Base-by-base conservation (phyloP, 2,329 filamentous ascomycete genomes). In the Paramyrothecium roridum region DNA sequence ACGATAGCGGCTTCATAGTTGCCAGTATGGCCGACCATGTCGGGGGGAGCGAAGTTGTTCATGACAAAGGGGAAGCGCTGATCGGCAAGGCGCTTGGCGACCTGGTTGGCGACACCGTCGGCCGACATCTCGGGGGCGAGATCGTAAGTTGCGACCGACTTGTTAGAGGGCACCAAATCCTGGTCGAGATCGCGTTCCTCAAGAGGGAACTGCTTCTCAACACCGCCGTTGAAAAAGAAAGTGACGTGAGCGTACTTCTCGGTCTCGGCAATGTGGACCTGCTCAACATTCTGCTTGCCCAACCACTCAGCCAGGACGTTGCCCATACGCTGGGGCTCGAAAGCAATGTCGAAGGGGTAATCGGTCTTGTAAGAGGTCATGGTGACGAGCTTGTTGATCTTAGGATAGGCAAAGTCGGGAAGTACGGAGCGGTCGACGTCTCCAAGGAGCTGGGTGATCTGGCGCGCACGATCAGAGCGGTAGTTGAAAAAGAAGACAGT, bases 401-500 rank as follows among this genome's bases (percentile, higher is more conserved):
- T 91, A 65, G 95, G 95, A 80, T 93, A 98, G 49, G 90, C 82
- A 81, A 98, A 96, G 74, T 97, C 91, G 63, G 93, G 90, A 63
- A 85, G 84, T 54, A 93, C 92, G 22, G 91, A 96, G 68, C 91
- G 90, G 79, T 99, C 95, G 70, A 93, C 87, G 72, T 90, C 90
- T 65, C 95, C 95, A 54, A 99, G 80, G 48, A 99, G 83, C 78
- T 98, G 95, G 51, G 92, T 96, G 72, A 99, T 89, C 76, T 99
- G 95, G 65, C 95, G 90, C 53, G 93, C 93, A 73, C 95, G 93
- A 73, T 99, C 95, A 56, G 95, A 98, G 69, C 95, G 91, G 83
- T 99, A 99, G 86, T 99, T 99, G 90, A 99, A 99, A 86, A 98
- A 98, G 85, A 98, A 98, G 67, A 98, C 84, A 53, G 91, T 93